A percentile compares a stretch with the other conserved stretches of the same genome.
Evolutionary conservation across 2,329 filamentous ascomycete species (phyloP).

Genomic region (Iodosphaeria phyllophila): DNA sequence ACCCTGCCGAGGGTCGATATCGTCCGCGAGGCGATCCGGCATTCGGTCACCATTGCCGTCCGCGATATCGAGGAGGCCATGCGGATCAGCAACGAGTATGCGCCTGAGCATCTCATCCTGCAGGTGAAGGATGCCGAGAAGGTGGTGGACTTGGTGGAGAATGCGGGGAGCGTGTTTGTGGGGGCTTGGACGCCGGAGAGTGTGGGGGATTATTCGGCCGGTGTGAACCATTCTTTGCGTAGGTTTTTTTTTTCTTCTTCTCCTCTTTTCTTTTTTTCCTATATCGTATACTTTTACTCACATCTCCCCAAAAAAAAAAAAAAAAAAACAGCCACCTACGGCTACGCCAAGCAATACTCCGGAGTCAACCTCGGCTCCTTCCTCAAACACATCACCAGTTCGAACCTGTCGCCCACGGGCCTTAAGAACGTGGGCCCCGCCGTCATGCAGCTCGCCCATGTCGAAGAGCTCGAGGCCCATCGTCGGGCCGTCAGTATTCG

Average conservation of each 20-base stretch:
- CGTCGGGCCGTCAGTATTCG: constrained; percentile 75
- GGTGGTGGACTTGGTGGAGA: constrained; percentile 63
- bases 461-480: constrained; percentile 91
- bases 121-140: constrained; percentile 64
- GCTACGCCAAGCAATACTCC: constrained; percentile 95
- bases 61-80: constrained; percentile 55
- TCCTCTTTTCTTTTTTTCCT: not conserved
- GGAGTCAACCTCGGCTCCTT: constrained; percentile 93
- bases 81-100: constrained; percentile 78
- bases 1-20: constrained; percentile 84
- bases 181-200: constrained; percentile 95
- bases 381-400: constrained; percentile 94
- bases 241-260: constrained; percentile 25
- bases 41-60: constrained; percentile 76
- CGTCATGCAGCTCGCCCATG: constrained; percentile 87
- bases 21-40: constrained; percentile 72
- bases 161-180: constrained; percentile 91
- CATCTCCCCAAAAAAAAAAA: constrained; percentile 6
- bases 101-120: constrained; percentile 89
- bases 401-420: constrained; percentile 72
- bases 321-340: constrained; percentile 61
- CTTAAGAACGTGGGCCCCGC: constrained; percentile 70
- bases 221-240: constrained; percentile 95
- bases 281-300: not conserved
- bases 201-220: constrained; percentile 93